Percentiles rank a stretch among this genome's conserved stretches.
These are phyloP conservation scores for Didymella lethalis DNA, from an alignment of 2,329 filamentous ascomycete genomes.

Conservation along the genomic window DNA sequence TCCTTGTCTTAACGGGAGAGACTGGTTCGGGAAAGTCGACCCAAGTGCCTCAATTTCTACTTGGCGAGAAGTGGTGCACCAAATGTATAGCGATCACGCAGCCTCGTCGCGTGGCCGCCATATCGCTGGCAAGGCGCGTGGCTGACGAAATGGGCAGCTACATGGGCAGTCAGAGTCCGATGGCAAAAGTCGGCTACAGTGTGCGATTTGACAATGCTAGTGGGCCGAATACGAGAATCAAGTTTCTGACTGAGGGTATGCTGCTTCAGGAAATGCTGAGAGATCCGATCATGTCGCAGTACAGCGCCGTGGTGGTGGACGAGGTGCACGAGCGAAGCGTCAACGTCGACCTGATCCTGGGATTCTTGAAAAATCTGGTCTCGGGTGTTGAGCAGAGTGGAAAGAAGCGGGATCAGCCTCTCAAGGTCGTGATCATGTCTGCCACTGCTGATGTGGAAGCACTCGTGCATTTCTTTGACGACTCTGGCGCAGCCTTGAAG, in stretches of 20 bases:
- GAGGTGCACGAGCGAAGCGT: conserved; percentile 97
- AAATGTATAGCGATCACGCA: conserved; percentile 89
- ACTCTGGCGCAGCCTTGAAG: conserved; percentile 19
- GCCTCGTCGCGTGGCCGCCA: conserved; percentile 90
- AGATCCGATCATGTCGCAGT: conserved; percentile 81
- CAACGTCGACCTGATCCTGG: conserved; percentile 89
- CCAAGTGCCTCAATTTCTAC: conserved; percentile 90
- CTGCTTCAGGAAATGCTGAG: conserved; percentile 90
- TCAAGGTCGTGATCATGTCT: conserved; percentile 97
- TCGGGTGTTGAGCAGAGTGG: conserved; percentile 68
- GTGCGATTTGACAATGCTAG: conserved; percentile 92
- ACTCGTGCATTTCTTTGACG: conserved; percentile 77
- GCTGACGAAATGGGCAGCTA: conserved; percentile 79
- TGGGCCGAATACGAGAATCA: conserved; percentile 83
- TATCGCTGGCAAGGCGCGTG: conserved; percentile 86
- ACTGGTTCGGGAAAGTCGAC: conserved; percentile 98
- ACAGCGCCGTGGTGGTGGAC: conserved; percentile 91
- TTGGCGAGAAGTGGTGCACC: conserved; percentile 80
- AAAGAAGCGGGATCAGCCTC: conserved; percentile 63
- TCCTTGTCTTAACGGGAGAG: conserved; percentile 88
- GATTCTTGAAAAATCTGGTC: conserved; percentile 84
- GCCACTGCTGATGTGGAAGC: conserved; percentile 89
- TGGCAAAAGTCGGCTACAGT: conserved; percentile 82
- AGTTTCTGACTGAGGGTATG: conserved; percentile 97
- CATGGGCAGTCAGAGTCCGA: conserved; percentile 65